Evolutionary conservation across 257 asterid genomes (phyloP), one percentile per base, ranked within the genome.

Genomic region (Leptodermis oblonga): DNA sequence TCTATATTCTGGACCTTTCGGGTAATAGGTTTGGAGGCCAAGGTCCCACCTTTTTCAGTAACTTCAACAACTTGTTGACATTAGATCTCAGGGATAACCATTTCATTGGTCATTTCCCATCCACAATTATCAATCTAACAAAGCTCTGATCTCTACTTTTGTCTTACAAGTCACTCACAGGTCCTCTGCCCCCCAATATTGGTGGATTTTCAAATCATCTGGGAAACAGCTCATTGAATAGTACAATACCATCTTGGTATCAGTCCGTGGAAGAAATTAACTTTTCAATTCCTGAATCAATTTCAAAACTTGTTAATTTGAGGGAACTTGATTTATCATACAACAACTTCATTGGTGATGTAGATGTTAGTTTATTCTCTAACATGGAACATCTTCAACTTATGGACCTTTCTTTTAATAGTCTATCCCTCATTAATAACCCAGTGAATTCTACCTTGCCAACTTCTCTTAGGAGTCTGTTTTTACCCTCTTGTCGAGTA

Each of bases 281-380:
- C 11, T 30, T 76, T 34, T 51, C 73, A 17, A 43, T 70, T 54
- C 78, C 81, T 30, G 43, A 33, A 42, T 72, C 81, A 53, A 28
- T 76, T 30, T 67, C 67, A 15, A 65, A 70, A 54, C 76, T 76
- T 7, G 62, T 62, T 10, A 70, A 76, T 14, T 42, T 76, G 67
- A 30, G 17, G 0, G 0, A 22, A 13, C 71, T 78, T 37, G 63
- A n/a, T 17, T n/a, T 78, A 39, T 69, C 78, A 22, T 58, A 60
- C 8, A 78, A 78, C 56, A 69, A 78, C 65, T 62, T 78, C 51
- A 56, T 54, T 17, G 78, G 78, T 17, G 63, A 61, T 23, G 22
- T 66, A 42, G 67, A 76, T 26, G 37, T 65, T 14, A 62, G 70
- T 70, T 62, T 30, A 28, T 73, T 73, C 63, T 69, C 81, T 54